A percentile compares a stretch with the other conserved stretches of the same genome.
These are phyloP conservation scores for Serendipita vermifera DNA, from an alignment of 768 basidiomycete species.

Conservation along the genomic window DNA sequence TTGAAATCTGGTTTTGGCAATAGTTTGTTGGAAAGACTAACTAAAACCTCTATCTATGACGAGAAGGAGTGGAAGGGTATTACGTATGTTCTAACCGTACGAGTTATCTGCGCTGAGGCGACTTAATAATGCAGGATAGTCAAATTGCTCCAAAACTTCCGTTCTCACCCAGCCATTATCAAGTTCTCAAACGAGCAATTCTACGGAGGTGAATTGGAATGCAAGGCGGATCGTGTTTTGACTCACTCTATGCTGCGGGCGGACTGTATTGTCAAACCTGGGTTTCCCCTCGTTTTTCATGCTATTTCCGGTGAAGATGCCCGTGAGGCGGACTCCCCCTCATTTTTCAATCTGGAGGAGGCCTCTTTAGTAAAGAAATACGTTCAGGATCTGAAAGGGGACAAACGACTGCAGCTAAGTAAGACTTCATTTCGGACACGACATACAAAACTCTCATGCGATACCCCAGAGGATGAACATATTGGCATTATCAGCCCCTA, in stretches of 20 bases:
- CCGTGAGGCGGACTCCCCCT: conserved; percentile 27
- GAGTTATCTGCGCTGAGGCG: no score
- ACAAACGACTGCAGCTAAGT: conserved; percentile 23
- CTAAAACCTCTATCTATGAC: conserved; percentile 23
- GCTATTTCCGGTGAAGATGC: conserved; percentile 24
- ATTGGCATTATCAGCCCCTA: conserved; percentile 55
- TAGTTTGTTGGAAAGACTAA: conserved; percentile 51
- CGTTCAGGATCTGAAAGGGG: conserved; percentile 19
- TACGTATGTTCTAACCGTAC: no score
- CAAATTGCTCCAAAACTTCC: conserved; percentile 46
- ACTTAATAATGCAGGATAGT: conserved; percentile 34
- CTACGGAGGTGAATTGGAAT: conserved; percentile 26
- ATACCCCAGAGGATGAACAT: conserved; percentile 31
- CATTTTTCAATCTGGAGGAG: conserved; percentile 30
- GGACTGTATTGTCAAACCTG: conserved; percentile 20
- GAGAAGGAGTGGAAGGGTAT: conserved; percentile 16
- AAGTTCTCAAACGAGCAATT: conserved; percentile 40
- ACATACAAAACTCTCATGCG: not conserved
- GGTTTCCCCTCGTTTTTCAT: conserved; percentile 27
- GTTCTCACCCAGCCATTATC: conserved; percentile 43
- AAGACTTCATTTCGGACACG: conserved; percentile 10
- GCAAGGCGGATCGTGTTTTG: conserved; percentile 19
- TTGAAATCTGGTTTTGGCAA: conserved; percentile 41
- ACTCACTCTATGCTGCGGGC: conserved; percentile 22
- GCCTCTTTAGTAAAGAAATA: conserved; percentile 26